phyloP scores from a whole-genome alignment of 331 rosid species.

The Spiraea crenata region DNA sequence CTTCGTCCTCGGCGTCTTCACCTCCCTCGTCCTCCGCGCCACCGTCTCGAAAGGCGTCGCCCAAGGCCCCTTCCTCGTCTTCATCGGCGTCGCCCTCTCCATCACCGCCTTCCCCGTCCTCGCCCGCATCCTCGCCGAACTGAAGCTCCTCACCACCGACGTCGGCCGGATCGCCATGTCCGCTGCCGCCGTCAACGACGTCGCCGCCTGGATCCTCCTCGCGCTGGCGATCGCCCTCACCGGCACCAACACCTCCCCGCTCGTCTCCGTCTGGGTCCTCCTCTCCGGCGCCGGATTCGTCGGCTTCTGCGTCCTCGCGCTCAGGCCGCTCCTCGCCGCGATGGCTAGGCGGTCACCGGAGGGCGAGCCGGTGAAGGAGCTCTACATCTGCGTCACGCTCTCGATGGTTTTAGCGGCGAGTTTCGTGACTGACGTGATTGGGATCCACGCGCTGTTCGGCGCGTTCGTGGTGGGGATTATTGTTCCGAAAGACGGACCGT shows the following conservation, averaged over 20 bases:
- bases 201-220: conserved; percentile 73
- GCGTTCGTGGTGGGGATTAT: conserved; percentile 65
- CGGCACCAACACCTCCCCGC: conserved; percentile 42
- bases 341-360: conserved; percentile 56
- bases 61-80: conserved; percentile 50
- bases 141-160: conserved; percentile 74
- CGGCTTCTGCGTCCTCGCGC: conserved; percentile 20
- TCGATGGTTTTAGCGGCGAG: conserved; percentile 56
- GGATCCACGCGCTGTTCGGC: conserved; percentile 76
- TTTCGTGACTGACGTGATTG: conserved; percentile 62
- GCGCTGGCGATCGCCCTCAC: conserved; percentile 75
- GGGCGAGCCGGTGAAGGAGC: conserved; percentile 73
- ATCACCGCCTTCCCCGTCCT: conserved; percentile 81
- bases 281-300: conserved; percentile 43
- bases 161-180: conserved; percentile 79
- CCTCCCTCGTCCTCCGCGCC: conserved; percentile 47
- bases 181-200: conserved; percentile 73
- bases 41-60: conserved; percentile 50
- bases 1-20: conserved; percentile 59
- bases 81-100: conserved; percentile 86
- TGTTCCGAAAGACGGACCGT: conserved; percentile 70
- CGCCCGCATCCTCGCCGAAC: conserved; percentile 77
- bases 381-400: conserved; percentile 56
- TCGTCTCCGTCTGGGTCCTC: conserved; percentile 58
- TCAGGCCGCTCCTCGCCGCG: conserved; percentile 37